Conservation (phyloP, 2,329 filamentous ascomycete species). For the Didymella exigua region DNA sequence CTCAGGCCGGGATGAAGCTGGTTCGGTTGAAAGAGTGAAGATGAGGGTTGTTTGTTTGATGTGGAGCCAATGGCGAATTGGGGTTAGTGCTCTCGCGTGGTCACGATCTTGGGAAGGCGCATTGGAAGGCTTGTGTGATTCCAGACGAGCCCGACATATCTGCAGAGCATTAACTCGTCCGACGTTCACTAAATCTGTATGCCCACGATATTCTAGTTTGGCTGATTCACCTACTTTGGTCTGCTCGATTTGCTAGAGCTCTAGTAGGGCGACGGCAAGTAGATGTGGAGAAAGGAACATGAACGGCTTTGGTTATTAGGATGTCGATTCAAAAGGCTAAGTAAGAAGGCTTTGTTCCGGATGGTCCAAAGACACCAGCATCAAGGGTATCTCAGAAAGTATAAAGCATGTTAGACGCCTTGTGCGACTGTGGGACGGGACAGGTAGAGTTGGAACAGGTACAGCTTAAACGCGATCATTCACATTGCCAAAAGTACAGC, state of each 20-base stretch:
- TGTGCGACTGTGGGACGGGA: neutral
- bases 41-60: conserved; percentile 5
- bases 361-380: no score
- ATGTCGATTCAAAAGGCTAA: no score
- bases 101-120: neutral
- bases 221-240: neutral
- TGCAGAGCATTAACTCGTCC: neutral
- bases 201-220: neutral
- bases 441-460: conserved; percentile 3
- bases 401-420: neutral
- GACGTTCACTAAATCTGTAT: no score
- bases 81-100: conserved; percentile 13
- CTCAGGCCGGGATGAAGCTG: neutral
- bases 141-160: neutral
- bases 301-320: no score
- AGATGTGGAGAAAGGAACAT: no score
- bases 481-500: conserved; percentile 36
- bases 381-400: neutral
- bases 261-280: no score
- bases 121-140: neutral
- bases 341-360: no score
- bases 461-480: no score
- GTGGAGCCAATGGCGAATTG: neutral
- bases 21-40: neutral
- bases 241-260: no score